A percentile compares a stretch with the other conserved stretches of the same genome.
phyloP scores from a whole-genome alignment of 768 basidiomycete species.

The Lentinula sp. region DNA sequence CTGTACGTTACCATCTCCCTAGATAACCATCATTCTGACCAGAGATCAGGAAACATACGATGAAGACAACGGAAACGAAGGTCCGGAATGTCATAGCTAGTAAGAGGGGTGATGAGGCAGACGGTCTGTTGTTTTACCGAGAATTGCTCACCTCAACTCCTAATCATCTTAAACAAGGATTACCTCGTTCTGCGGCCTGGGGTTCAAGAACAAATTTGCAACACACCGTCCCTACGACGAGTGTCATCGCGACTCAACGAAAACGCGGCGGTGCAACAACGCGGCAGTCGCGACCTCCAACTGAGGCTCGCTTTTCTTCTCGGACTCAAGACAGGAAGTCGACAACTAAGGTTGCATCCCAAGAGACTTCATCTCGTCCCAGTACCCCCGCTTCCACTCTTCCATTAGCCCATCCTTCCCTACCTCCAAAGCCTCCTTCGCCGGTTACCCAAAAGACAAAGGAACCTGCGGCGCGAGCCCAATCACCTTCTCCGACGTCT shows the following conservation, averaged over 20 bases:
- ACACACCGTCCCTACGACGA: conserved; percentile 12
- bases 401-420: conserved; percentile 31
- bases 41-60: conserved; percentile 73
- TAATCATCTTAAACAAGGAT: conserved; percentile 24
- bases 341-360: conserved; percentile 34
- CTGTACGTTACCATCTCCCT: conserved; percentile 42
- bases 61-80: conserved; percentile 81
- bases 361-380: conserved; percentile 56
- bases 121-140: conserved; percentile 29
- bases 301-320: conserved; percentile 31
- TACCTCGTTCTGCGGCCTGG: conserved; percentile 70
- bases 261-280: conserved; percentile 33
- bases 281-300: conserved; percentile 40
- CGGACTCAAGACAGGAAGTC: conserved; percentile 37
- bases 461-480: conserved; percentile 18
- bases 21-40: conserved; percentile 7
- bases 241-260: conserved; percentile 24
- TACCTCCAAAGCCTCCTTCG: conserved; percentile 36
- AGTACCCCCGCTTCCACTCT: conserved; percentile 38
- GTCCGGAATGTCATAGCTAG: conserved; percentile 37
- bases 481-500: conserved; percentile 37
- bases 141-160: conserved; percentile 5
- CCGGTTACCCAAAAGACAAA: conserved; percentile 37
- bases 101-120: conserved; percentile 59
- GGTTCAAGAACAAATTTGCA: conserved; percentile 35